phyloP scores from a whole-genome alignment of 2,329 filamentous ascomycete genomes.

The Diaporthe humulicola region DNA sequence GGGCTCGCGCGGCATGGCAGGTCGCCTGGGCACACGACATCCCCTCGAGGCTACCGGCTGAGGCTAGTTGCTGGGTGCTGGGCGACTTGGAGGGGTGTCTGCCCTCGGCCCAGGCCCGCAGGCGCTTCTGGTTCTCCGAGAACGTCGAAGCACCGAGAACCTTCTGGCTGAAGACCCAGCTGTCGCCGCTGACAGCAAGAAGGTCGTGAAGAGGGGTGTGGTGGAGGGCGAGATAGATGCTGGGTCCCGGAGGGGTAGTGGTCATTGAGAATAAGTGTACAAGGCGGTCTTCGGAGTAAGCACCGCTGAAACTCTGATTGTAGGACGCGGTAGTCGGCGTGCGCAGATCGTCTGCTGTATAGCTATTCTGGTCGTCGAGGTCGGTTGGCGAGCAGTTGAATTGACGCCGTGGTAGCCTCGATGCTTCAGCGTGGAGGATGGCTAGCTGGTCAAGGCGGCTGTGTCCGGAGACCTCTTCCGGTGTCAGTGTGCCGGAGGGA shows the following conservation, averaged over 20 bases:
- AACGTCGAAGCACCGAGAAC: slow-evolving; percentile 59
- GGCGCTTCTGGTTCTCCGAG: slow-evolving; percentile 59
- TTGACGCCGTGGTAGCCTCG: slow-evolving; percentile 53
- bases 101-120: slow-evolving; percentile 57
- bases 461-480: slow-evolving; percentile 52
- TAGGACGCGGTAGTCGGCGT: slow-evolving; percentile 39
- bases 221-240: slow-evolving; percentile 69
- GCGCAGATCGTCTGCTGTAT: slow-evolving; percentile 41
- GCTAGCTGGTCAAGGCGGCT: slow-evolving; percentile 55
- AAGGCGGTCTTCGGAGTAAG: slow-evolving; percentile 42
- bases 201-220: slow-evolving; percentile 70
- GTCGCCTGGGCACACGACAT: slow-evolving; percentile 59
- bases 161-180: slow-evolving; percentile 70
- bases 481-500: slow-evolving; percentile 51
- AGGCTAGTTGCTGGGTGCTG: slow-evolving; percentile 22
- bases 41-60: slow-evolving; percentile 43
- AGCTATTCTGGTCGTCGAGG: slow-evolving; percentile 12
- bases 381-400: slow-evolving; percentile 4
- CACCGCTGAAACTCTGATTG: slow-evolving; percentile 42
- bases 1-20: slow-evolving; percentile 64
- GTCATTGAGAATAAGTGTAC: slow-evolving; percentile 58
- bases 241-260: slow-evolving; percentile 52
- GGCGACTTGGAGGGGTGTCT: slow-evolving; percentile 24
- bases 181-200: slow-evolving; percentile 69
- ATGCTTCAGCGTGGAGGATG: slow-evolving; percentile 55